A percentile compares a stretch with the other conserved stretches of the same genome.
Evolutionary conservation across 106 monocot species (phyloP).

Genomic region (Iris macrosiphon): DNA sequence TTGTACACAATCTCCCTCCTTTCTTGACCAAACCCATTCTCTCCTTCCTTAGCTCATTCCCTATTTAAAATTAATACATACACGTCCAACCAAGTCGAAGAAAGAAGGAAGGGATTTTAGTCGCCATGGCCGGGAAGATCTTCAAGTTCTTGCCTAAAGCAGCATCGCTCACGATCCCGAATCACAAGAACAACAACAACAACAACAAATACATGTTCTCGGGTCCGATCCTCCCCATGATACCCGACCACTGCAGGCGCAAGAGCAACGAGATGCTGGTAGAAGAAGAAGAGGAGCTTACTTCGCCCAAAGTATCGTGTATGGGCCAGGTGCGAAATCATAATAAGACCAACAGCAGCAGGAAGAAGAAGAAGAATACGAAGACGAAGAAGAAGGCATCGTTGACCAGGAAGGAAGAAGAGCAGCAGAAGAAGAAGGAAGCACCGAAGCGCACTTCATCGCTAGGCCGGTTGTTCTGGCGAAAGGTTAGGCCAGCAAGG

Average conservation of each 20-base stretch:
- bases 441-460: not conserved
- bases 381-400: not conserved
- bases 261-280: constrained; percentile 5
- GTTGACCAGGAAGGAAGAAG: not conserved
- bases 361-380: not conserved
- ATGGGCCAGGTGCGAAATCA: constrained; percentile 76
- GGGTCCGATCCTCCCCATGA: constrained; percentile 29
- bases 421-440: not conserved
- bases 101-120: too few species aligned
- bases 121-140: not conserved
- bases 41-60: too few species aligned
- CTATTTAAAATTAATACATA: too few species aligned
- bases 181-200: not conserved
- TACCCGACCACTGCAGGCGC: constrained; percentile 20
- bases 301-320: constrained; percentile 86
- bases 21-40: too few species aligned
- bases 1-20: too few species aligned
- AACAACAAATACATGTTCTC: constrained; percentile 29
- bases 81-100: too few species aligned
- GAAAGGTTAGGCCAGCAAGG: not conserved
- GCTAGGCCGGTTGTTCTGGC: not conserved
- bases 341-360: not conserved
- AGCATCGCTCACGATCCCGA: constrained; percentile 2
- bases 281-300: constrained; percentile 21
- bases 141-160: constrained; percentile 9